phyloP scores from a whole-genome alignment of 2,329 filamentous ascomycete genomes.

The Chaetomiaceae sp. region DNA sequence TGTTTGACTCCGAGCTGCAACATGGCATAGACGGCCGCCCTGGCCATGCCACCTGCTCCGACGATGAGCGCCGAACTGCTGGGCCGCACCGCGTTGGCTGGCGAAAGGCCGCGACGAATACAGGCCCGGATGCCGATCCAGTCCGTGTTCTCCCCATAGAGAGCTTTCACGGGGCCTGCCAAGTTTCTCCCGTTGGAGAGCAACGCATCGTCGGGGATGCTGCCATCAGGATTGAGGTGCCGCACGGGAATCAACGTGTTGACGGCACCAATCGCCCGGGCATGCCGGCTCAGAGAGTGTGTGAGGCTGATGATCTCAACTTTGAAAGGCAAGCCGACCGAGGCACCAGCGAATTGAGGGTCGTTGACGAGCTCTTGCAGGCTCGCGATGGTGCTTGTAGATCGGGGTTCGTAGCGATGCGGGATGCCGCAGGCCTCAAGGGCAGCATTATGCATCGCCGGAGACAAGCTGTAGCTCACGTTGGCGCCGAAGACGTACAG shows the following conservation, averaged over 20 bases:
- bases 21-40: slow-evolving; percentile 74
- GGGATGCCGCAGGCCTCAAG: slow-evolving; percentile 64
- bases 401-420: slow-evolving; percentile 62
- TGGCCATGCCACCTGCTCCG: slow-evolving; percentile 70
- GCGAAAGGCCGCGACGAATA: slow-evolving; percentile 66
- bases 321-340: slow-evolving; percentile 70
- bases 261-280: slow-evolving; percentile 68
- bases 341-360: slow-evolving; percentile 66
- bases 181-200: slow-evolving; percentile 54
- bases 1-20: slow-evolving; percentile 71
- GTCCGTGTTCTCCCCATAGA: slow-evolving; percentile 78
- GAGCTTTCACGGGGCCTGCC: slow-evolving; percentile 60
- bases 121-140: slow-evolving; percentile 76
- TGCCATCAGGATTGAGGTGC: slow-evolving; percentile 48
- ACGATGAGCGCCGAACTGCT: slow-evolving; percentile 55
- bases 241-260: slow-evolving; percentile 73
- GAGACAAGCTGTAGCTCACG: slow-evolving; percentile 68
- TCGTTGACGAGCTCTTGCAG: slow-evolving; percentile 62
- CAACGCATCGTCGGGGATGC: slow-evolving; percentile 51
- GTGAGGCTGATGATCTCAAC: slow-evolving; percentile 66
- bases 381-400: slow-evolving; percentile 57
- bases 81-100: slow-evolving; percentile 60
- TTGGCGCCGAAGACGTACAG: slow-evolving; percentile 72
- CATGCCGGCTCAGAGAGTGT: slow-evolving; percentile 66
- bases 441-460: slow-evolving; percentile 72